These are phyloP conservation scores for Linanthus parryae DNA, from an alignment of 148 eudicot species.

Conservation along the genomic window DNA sequence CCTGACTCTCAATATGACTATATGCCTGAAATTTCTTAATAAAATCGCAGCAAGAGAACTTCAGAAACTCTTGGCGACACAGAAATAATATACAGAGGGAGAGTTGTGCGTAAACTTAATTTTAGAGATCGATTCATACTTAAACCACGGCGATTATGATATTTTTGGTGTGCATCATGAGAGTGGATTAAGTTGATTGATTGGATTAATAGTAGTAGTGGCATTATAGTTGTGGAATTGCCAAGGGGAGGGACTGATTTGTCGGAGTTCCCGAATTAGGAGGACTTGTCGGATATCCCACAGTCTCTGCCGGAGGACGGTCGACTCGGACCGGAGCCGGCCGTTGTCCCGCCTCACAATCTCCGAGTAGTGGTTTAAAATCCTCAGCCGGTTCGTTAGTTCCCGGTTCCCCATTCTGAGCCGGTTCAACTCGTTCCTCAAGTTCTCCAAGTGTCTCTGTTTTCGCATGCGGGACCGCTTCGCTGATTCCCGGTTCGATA, in stretches of 20 bases:
- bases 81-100: no score
- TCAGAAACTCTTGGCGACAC: no score
- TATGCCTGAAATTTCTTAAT: no score
- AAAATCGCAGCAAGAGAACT: no score
- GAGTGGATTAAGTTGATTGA: constrained; percentile 17
- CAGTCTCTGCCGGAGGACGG: constrained; percentile 31
- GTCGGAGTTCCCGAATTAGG: constrained; percentile 30
- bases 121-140: no score
- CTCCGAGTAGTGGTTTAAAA: constrained; percentile 20
- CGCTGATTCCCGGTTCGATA: constrained; percentile 53
- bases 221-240: no score
- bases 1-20: no score
- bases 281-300: constrained; percentile 26
- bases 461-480: constrained; percentile 58
- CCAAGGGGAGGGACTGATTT: constrained; percentile 10
- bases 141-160: no score
- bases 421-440: constrained; percentile 33
- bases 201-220: constrained; percentile 3
- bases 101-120: no score
- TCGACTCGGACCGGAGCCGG: constrained; percentile 24
- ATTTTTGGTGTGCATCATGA: no score
- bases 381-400: constrained; percentile 29
- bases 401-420: constrained; percentile 31
- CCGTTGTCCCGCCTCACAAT: constrained; percentile 30
- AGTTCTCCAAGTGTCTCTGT: constrained; percentile 41